Evolutionary conservation across 2,329 filamentous ascomycete species (phyloP), one percentile per base, ranked within the genome.

Genomic region (Ophiosphaerella narmari): DNA sequence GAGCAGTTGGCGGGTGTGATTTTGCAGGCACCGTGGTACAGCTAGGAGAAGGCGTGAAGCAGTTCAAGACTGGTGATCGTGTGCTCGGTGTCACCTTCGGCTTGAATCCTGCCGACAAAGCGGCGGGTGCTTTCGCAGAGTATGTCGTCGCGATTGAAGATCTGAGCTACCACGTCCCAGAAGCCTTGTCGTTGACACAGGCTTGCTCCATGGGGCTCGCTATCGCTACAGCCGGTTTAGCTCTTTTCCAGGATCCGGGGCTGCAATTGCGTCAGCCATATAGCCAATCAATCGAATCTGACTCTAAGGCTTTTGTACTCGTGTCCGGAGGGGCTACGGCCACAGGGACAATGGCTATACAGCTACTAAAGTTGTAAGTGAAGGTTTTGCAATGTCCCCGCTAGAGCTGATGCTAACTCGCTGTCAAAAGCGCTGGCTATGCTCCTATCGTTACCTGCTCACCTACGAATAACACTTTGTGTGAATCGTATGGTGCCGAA

Each of bases 291-390:
- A 9, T 11, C 6, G 26, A 29, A 11, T 11, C 26, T 7, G 26
- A 8, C 26, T 29, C 26, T 8, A 21, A 21, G 18, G 18, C 4
- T 21, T 21, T 21, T 21, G 54, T 78, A 4, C 77, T 74, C 68
- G 75, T 50, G 2, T 50, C 44, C 16, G 46, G 39, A 12, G 46
- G 39, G 9, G 16, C 23, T 7, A 50, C 40, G 1, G 11, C 40
- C 7, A 39, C 39, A 4, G 46, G 46, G 3, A 44, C 46, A 6
- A 5, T 34, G 3, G 46, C 46, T 5, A 50, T 43, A 13, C 46
- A 44, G n/a, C 32, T 50, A 70, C 23, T 75, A 21, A 39, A 24
- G 14, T 16, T 29, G 11, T 29, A 21, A 21, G 18, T 21, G 18
- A 21, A 21, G 18, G 4, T 5, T 21, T 21, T 21, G 35, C 35